These are phyloP conservation scores for Pisolithus thermaeus DNA, from an alignment of 1,284 basidiomycete genomes.

Conservation along the genomic window DNA sequence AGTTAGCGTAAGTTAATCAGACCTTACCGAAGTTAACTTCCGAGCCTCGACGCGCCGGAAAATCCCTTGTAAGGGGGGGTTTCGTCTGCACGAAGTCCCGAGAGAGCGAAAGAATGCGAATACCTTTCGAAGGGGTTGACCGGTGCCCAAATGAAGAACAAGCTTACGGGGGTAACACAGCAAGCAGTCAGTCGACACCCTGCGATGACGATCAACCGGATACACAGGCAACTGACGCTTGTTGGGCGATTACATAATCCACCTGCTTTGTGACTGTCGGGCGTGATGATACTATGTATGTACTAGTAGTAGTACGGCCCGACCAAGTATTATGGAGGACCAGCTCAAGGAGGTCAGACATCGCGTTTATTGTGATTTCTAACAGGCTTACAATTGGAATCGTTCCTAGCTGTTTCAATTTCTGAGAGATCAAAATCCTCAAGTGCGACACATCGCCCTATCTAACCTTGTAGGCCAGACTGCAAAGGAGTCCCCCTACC, in stretches of 20 bases:
- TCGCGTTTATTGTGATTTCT: constrained; percentile 8
- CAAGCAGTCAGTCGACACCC: background rate
- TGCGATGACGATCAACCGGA: background rate
- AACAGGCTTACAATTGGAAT: constrained; percentile 14
- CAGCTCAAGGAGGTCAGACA: constrained; percentile 54
- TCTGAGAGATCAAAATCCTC: constrained; percentile 80
- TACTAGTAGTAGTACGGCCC: too few relatives aligned
- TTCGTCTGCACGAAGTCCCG: background rate
- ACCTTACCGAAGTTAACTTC: constrained; percentile 5
- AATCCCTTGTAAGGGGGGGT: background rate
- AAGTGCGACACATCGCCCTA: constrained; percentile 84
- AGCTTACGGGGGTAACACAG: background rate
- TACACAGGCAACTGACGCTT: too few relatives aligned
- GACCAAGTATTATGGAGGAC: constrained; percentile 34
- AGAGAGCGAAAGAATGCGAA: background rate
- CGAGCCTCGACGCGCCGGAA: background rate
- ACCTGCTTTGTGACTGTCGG: background rate
- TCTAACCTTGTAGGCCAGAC: constrained; percentile 81
- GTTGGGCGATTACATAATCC: constrained; percentile 19
- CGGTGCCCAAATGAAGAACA: background rate
- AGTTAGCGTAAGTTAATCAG: background rate
- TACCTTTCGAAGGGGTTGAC: background rate
- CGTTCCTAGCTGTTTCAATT: constrained; percentile 70
- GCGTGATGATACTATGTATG: too few relatives aligned
- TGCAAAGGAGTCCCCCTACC: constrained; percentile 60